A percentile compares a stretch with the other conserved stretches of the same genome.
Conservation (phyloP, 108 stramenopile species). For the Fragilaria radians region DNA sequence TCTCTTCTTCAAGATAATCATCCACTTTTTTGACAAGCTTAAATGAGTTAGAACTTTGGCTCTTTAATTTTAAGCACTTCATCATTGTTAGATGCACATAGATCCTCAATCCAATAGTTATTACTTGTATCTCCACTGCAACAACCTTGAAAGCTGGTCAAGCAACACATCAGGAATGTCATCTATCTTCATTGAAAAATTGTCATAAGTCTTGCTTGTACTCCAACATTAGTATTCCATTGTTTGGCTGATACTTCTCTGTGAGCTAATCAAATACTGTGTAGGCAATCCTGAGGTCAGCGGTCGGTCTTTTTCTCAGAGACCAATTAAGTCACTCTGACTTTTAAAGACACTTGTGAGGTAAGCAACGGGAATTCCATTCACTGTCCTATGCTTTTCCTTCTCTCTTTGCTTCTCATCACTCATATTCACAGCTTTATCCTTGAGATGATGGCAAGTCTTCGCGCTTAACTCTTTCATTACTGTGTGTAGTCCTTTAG, state of each 20-base stretch:
- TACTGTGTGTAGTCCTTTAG: neutral
- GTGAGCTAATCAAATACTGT: neutral
- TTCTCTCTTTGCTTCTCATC: constrained; percentile 9
- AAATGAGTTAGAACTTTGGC: too few relatives aligned
- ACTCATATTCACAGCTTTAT: too few relatives aligned
- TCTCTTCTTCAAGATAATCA: too few relatives aligned
- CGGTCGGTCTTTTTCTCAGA: neutral
- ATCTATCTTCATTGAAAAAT: constrained; percentile 26
- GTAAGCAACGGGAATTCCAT: constrained; percentile 1
- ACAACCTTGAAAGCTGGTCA: constrained; percentile 4
- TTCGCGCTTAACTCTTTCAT: neutral
- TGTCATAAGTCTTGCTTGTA: constrained; percentile 10
- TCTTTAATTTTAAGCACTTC: too few relatives aligned
- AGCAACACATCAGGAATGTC: constrained; percentile 14
- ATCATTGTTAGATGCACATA: too few relatives aligned
- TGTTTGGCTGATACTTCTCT: constrained; percentile 1
- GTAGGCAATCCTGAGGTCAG: neutral
- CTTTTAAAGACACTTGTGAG: constrained; percentile 6
- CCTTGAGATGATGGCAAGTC: too few relatives aligned
- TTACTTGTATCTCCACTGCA: too few relatives aligned
- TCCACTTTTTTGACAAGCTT: too few relatives aligned
- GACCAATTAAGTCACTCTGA: neutral
- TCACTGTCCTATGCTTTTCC: neutral
- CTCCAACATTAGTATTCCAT: constrained; percentile 2
- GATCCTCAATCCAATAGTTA: too few relatives aligned